Evolutionary conservation across 176 grass and related monocot genomes (phyloP), one percentile per base, ranked within the genome.

Genomic region (Oryza meyeriana): DNA sequence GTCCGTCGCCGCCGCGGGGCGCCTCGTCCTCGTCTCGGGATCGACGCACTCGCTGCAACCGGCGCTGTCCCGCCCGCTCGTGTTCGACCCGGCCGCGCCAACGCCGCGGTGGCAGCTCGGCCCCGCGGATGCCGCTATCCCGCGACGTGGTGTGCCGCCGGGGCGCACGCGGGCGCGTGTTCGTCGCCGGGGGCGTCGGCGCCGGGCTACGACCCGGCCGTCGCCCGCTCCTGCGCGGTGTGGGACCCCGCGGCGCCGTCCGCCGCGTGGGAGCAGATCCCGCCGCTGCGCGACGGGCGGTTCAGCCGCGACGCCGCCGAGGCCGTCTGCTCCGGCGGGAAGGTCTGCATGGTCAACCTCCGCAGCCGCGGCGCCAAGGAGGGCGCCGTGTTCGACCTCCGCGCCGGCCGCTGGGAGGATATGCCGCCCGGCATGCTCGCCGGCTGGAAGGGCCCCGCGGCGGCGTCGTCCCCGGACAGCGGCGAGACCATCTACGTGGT

Each of bases 261-360:
- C 10, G 48, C 10, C 0, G 10, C 39, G 10, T 98, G 95, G 95
- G 88, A 91, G 63, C 32, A 81, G 26, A 66, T 91, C n/a, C 84
- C 95, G 76, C 84, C 87, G 65, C 79, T 98, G 30, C 77, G 84
- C 12, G 86, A 95, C 75, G 89, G 86, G 0, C 77, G 90, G 26
- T 98, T 98, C 88, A 83, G 90, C 79, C 74, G 95, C 1, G 95
- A 98, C 72, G 88, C 88, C 16, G 82, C 80, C 1, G 88, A 91
- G 52, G 90, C 90, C 5, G 93, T 98, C 8, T 85, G 64, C 59
- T 83, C 95, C 1, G 26, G 61, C 17, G 92, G 92, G 64, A 98
- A 93, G 88, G 86, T 98, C 4, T 98, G 88, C 90, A 91, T 95
- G 90, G 92, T 98, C 32, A 98, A 91, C 82, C 71, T 98, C 6